A percentile compares a stretch with the other conserved stretches of the same genome.
Evolutionary conservation across 495 filamentous ascomycete species (phyloP).

Genomic region (Daldinia bambusicola): DNA sequence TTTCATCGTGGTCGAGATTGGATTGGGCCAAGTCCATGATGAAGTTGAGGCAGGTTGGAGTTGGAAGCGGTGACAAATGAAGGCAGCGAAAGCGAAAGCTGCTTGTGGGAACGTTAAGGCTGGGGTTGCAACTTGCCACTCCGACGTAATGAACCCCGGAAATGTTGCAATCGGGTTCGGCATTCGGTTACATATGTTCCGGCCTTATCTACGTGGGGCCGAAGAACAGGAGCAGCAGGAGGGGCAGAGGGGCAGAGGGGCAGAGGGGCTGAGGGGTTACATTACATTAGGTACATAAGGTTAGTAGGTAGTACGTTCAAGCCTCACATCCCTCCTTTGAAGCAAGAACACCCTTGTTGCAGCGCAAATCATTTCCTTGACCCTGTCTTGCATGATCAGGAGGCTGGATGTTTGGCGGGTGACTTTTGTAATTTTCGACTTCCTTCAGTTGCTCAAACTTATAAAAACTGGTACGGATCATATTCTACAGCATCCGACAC

Average conservation of each 20-base stretch:
- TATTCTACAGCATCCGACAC: conserved; percentile 31
- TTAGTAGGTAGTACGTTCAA: too few relatives aligned
- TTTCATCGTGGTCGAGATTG: conserved; percentile 29
- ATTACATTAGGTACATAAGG: too few relatives aligned
- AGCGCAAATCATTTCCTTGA: conserved; percentile 30
- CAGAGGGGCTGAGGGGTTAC: conserved; percentile 13
- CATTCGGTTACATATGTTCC: background rate
- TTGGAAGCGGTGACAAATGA: background rate
- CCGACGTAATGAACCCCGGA: conserved; percentile 29
- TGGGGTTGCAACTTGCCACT: conserved; percentile 26
- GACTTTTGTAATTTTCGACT: conserved; percentile 26
- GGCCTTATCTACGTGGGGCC: conserved; percentile 3
- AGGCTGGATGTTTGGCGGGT: conserved; percentile 44
- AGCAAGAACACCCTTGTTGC: conserved; percentile 22
- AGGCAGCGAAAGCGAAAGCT: background rate
- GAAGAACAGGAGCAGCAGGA: too few relatives aligned
- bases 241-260: too few relatives aligned
- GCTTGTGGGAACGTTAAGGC: conserved; percentile 10
- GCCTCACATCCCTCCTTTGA: conserved; percentile 36
- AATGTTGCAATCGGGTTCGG: conserved; percentile 38
- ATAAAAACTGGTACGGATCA: conserved; percentile 10
- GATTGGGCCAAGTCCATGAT: conserved; percentile 28
- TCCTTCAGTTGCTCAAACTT: conserved; percentile 16
- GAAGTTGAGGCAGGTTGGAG: background rate
- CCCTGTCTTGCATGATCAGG: conserved; percentile 41